Evolutionary conservation across 306 rosid genomes (phyloP).

Genomic region (Mucuna pruriens): DNA sequence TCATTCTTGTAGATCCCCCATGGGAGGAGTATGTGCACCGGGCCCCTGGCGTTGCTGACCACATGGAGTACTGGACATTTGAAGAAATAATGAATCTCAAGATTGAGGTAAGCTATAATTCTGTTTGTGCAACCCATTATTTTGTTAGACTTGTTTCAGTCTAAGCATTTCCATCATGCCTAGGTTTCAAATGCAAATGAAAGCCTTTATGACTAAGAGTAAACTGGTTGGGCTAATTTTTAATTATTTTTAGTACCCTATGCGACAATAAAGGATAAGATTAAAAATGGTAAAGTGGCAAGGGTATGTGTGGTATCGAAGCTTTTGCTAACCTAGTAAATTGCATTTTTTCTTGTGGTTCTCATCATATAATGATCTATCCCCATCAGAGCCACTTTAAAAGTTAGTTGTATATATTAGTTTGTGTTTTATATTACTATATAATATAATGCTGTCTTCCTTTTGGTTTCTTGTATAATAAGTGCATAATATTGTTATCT

Average conservation of each 20-base stretch:
- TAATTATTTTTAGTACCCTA: not conserved
- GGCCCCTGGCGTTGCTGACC: conserved; percentile 99
- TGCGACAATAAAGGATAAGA: not conserved
- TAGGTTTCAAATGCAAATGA: conserved; percentile 21
- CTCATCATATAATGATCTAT: conserved; percentile 15
- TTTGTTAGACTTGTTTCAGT: conserved; percentile 17
- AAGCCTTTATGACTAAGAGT: not conserved
- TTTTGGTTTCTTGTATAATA: conserved; percentile 20
- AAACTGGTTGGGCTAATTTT: conserved; percentile 14
- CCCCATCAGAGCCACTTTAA: not conserved
- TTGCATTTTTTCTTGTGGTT: conserved; percentile 18
- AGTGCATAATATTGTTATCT: conserved; percentile 17
- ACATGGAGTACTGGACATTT: conserved; percentile 94
- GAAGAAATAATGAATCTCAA: conserved; percentile 99
- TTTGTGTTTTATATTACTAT: not conserved
- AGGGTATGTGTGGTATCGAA: conserved; percentile 2
- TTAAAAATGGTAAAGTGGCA: conserved; percentile 5
- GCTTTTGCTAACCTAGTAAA: conserved; percentile 8
- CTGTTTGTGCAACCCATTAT: conserved; percentile 8
- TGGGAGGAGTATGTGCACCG: conserved; percentile 99
- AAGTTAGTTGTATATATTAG: conserved; percentile 15
- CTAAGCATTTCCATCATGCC: conserved; percentile 26
- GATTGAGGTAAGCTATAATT: conserved; percentile 74
- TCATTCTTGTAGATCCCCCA: conserved; percentile 98
- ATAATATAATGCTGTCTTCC: not conserved